Percentiles rank a stretch among this genome's conserved stretches.
Conservation (phyloP, 169 alveolate genomes). For the Eimeria maxima region DNA sequence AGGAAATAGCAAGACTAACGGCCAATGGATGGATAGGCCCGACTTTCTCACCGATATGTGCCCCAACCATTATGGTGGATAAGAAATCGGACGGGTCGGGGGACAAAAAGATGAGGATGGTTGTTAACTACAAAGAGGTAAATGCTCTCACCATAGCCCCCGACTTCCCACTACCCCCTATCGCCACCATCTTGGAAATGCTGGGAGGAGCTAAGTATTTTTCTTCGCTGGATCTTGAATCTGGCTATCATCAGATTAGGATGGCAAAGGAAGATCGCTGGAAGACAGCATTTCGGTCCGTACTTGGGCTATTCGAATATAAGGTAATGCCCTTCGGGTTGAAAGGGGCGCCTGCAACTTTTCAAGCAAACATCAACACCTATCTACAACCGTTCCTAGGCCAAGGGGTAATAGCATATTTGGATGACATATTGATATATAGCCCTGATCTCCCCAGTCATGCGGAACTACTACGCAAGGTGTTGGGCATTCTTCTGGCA, state of each 20-base stretch:
- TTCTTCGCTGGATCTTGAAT: neutral
- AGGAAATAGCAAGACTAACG: too few species aligned
- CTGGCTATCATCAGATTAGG: neutral
- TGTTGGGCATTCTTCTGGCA: neutral
- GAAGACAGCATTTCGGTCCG: neutral
- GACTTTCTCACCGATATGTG: too few species aligned
- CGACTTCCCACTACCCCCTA: too few species aligned
- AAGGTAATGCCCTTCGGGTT: slow-evolving; percentile 36
- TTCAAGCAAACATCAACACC: neutral
- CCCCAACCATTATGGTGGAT: too few species aligned
- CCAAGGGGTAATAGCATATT: neutral
- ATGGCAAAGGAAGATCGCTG: neutral
- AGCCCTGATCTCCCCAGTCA: neutral
- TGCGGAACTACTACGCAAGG: neutral
- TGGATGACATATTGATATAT: neutral
- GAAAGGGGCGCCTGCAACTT: slow-evolving; percentile 17
- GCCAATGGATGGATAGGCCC: too few species aligned
- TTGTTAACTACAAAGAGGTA: too few species aligned
- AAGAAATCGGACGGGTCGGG: too few species aligned
- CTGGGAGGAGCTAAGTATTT: too few species aligned
- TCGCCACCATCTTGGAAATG: too few species aligned
- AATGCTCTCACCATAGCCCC: too few species aligned
- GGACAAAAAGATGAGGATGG: too few species aligned
- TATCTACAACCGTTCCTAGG: neutral
- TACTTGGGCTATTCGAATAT: neutral